These are phyloP conservation scores for Vigna angularis DNA, from an alignment of 306 rosid species.

Conservation along the genomic window DNA sequence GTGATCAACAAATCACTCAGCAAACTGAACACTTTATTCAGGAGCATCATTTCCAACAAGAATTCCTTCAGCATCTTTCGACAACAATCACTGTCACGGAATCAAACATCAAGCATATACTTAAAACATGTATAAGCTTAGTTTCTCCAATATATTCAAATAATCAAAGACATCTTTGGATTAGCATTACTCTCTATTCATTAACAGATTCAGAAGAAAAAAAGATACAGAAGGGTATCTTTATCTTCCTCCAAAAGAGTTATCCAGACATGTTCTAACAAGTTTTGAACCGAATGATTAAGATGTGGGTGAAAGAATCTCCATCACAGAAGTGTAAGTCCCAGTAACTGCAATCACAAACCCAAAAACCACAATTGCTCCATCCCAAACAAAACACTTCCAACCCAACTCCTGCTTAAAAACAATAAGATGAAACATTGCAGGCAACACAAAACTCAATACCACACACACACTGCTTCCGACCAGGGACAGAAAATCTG, in stretches of 20 bases:
- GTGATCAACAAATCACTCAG: neutral
- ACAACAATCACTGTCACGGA: slow-evolving; percentile 42
- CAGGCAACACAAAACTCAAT: slow-evolving; percentile 74
- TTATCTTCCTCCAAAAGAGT: too few relatives aligned
- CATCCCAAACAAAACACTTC: slow-evolving; percentile 57
- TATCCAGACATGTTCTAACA: too few relatives aligned
- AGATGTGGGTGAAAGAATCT: slow-evolving; percentile 62
- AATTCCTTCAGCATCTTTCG: neutral
- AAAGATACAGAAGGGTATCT: too few relatives aligned
- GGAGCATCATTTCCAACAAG: slow-evolving; percentile 21
- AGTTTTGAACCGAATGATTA: slow-evolving; percentile 22
- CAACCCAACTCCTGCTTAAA: slow-evolving; percentile 74
- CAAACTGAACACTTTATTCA: neutral
- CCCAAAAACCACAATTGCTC: slow-evolving; percentile 57
- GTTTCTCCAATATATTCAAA: too few relatives aligned
- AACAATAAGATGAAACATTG: slow-evolving; percentile 67
- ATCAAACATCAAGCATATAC: slow-evolving; percentile 42
- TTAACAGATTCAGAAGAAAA: too few relatives aligned
- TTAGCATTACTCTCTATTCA: too few relatives aligned
- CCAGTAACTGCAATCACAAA: slow-evolving; percentile 58
- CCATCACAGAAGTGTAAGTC: slow-evolving; percentile 57
- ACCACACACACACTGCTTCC: slow-evolving; percentile 77
- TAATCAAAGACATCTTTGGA: too few relatives aligned
- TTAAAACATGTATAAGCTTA: slow-evolving; percentile 32
- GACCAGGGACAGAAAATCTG: slow-evolving; percentile 74